Evolutionary conservation across 768 basidiomycete genomes (phyloP).

Genomic region (Termitomyces titanicus): DNA sequence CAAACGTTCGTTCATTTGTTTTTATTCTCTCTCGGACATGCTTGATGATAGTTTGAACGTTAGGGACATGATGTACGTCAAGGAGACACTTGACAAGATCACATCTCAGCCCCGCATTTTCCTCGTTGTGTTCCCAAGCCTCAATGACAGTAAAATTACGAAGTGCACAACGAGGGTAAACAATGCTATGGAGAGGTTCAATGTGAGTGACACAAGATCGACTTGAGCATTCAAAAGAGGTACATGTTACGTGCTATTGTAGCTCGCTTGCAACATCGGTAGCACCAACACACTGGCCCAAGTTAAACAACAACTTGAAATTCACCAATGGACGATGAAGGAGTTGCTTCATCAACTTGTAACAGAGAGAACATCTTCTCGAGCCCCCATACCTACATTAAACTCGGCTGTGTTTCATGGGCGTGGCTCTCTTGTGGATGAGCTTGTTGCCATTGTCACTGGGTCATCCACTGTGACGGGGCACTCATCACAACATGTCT

Average conservation of each 20-base stretch:
- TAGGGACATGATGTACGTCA: conserved; percentile 1
- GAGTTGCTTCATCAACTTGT: not conserved
- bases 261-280: not conserved
- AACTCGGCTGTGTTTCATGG: conserved; percentile 15
- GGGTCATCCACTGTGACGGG: not conserved
- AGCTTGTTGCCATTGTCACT: conserved; percentile 10
- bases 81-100: conserved; percentile 1
- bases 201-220: not conserved
- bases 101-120: not conserved
- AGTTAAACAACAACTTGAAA: not conserved
- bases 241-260: not conserved
- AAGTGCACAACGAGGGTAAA: not conserved
- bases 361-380: not conserved
- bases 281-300: not conserved
- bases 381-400: conserved; percentile 3
- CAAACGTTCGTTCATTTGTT: not conserved
- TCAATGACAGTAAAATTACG: conserved; percentile 1
- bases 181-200: not conserved
- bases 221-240: not conserved
- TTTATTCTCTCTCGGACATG: not conserved
- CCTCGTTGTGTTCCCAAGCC: not conserved
- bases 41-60: not conserved
- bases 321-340: not conserved
- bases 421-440: conserved; percentile 14
- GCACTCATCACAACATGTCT: not conserved